Conservation (phyloP, 129 eudicot genomes). For the Chrysanthemum seticuspe region DNA sequence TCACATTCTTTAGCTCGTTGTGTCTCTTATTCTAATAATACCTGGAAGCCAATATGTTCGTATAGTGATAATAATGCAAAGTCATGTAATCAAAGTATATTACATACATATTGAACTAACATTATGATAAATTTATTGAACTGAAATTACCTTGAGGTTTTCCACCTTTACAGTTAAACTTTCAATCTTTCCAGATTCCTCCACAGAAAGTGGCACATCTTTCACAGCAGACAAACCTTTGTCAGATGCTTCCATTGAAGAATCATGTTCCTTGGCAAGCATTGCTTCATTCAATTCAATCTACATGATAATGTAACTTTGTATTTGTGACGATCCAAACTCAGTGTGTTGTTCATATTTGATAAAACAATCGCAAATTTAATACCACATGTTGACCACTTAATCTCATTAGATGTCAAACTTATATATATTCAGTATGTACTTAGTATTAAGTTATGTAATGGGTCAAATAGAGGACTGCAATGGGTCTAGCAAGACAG, state of each 20-base stretch:
- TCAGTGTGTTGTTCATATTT: conserved; percentile 10
- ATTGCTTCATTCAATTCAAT: conserved; percentile 69
- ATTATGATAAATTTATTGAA: neutral
- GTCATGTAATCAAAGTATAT: neutral
- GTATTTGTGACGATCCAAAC: conserved; percentile 22
- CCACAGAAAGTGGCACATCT: conserved; percentile 65
- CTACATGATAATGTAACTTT: conserved; percentile 41
- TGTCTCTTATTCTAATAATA: conserved; percentile 58
- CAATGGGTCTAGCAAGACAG: too few species aligned
- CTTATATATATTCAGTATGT: too few species aligned
- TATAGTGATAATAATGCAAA: conserved; percentile 1
- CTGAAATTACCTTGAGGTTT: conserved; percentile 60
- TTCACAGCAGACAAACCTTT: conserved; percentile 54
- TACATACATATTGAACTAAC: too few species aligned
- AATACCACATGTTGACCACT: neutral
- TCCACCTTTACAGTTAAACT: conserved; percentile 58
- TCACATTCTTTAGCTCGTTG: conserved; percentile 77
- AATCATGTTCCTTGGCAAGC: conserved; percentile 61
- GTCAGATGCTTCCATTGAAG: conserved; percentile 70
- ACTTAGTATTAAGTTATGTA: too few species aligned
- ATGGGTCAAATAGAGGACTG: too few species aligned
- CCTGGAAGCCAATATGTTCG: conserved; percentile 44
- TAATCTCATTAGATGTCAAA: too few species aligned
- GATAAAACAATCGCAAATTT: conserved; percentile 17
- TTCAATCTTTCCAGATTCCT: conserved; percentile 71